These are phyloP conservation scores for Pugionium dolabratum DNA, from an alignment of 345 rosid species.

Conservation along the genomic window DNA sequence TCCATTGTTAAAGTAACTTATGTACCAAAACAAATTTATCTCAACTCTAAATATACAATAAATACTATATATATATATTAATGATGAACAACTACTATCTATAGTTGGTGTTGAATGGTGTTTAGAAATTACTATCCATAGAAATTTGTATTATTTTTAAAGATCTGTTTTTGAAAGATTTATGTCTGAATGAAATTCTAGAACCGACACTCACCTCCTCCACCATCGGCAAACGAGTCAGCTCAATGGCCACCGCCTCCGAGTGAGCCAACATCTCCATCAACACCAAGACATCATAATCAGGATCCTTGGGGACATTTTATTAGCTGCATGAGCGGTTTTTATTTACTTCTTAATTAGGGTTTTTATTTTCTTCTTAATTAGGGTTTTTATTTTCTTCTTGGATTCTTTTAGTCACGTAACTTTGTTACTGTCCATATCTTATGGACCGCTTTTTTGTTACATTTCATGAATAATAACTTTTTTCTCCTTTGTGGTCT, in stretches of 20 bases:
- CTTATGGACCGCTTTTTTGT: constrained; percentile 14
- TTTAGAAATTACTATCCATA: no score
- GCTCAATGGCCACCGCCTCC: neutral
- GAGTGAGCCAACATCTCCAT: constrained; percentile 10
- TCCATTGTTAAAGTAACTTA: no score
- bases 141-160: neutral
- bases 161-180: neutral
- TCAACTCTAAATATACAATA: no score
- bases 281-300: constrained; percentile 1
- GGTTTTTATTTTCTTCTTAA: neutral
- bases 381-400: neutral
- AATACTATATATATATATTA: neutral
- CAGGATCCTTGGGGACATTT: constrained; percentile 27
- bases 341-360: neutral
- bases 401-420: constrained; percentile 4
- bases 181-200: neutral
- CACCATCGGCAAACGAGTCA: constrained; percentile 4
- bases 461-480: constrained; percentile 5
- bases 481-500: neutral
- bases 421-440: constrained; percentile 18
- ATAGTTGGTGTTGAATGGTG: neutral
- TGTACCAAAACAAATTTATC: neutral
- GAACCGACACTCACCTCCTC: neutral
- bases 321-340: neutral
- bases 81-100: neutral